Evolutionary conservation across 176 grass and related monocot species (phyloP), one percentile per base, ranked within the genome.

Genomic region (Oryza glaberrima): DNA sequence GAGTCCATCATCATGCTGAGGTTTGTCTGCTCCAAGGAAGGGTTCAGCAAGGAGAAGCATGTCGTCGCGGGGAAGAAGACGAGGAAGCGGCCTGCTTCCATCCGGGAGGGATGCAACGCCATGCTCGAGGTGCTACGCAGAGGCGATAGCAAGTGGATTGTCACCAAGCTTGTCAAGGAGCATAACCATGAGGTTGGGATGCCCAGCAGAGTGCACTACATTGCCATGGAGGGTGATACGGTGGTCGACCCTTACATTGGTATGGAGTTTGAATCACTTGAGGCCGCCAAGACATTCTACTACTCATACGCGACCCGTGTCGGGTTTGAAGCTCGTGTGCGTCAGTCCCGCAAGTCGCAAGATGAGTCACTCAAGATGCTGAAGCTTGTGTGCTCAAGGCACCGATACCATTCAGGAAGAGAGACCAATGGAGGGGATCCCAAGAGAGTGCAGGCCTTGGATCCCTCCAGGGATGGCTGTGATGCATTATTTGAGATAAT

Each of bases 371-470:
- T 95, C 64, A 98, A 98, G 88, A 98, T 98, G 95, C 77, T 98
- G 73, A 98, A 98, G 80, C 95, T 98, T 73, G 95, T 98, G 71
- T 98, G 95, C 85, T 98, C 95, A 1, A 98, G 89, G 77, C 95
- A 98, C 74, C 86, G 95, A 2, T 92, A 95, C 80, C 95, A 98
- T 80, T 93, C 91, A 43, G 92, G 93, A 38, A 83, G 91, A 77
- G 95, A 98, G 54, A 90, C 81, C 58, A 71, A 58, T 63, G 88
- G 75, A 70, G 90, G 91, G n/a, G 87, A 94, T 75, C 65, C 30
- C 54, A 92, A 90, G 82, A 89, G 78, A 81, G 67, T 89, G 22
- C 89, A 81, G 41, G 85, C 78, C 30, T 80, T 77, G 26, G 85
- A 94, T 79, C 82, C 74, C 23, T 83, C 22, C 40, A 91, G 73